Evolutionary conservation across 805 yeast genomes (phyloP).

Genomic region (Candida stauntonica): DNA sequence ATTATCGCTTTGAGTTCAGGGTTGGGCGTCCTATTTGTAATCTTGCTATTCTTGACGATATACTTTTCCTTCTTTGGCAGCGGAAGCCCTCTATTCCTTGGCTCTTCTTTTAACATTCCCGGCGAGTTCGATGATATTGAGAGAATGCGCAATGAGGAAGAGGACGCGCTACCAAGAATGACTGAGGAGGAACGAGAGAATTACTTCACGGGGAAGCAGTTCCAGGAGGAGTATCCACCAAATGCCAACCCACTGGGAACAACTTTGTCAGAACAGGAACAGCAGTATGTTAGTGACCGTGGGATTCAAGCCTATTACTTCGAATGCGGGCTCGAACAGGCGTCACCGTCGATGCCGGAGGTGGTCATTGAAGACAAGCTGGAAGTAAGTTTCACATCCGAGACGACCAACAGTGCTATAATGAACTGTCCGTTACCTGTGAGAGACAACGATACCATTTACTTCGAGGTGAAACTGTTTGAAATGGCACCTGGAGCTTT

Average conservation of each 20-base stretch:
- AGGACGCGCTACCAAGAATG: slow-evolving; percentile 38
- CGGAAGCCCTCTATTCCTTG: slow-evolving; percentile 27
- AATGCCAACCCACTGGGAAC: slow-evolving; percentile 35
- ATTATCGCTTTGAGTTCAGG: slow-evolving; percentile 35
- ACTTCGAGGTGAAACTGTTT: slow-evolving; percentile 55
- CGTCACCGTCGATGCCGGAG: slow-evolving; percentile 37
- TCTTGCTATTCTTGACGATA: slow-evolving; percentile 27
- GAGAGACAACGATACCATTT: slow-evolving; percentile 23
- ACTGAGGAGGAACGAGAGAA: slow-evolving; percentile 37
- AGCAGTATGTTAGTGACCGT: slow-evolving; percentile 69
- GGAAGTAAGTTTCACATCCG: slow-evolving; percentile 36
- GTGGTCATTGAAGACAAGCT: slow-evolving; percentile 61
- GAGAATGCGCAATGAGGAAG: slow-evolving; percentile 60
- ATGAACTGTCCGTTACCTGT: slow-evolving; percentile 46
- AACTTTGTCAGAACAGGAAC: slow-evolving; percentile 74
- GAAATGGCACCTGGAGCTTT: slow-evolving; percentile 48
- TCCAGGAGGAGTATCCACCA: slow-evolving; percentile 36
- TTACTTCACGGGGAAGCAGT: slow-evolving; percentile 37
- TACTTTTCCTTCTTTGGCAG: slow-evolving; percentile 29
- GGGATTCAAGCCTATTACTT: slow-evolving; percentile 59
- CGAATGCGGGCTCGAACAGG: slow-evolving; percentile 29
- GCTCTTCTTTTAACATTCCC: slow-evolving; percentile 38
- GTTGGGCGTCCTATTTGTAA: slow-evolving; percentile 32
- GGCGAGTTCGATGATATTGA: slow-evolving; percentile 62
- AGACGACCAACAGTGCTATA: slow-evolving; percentile 16